A percentile compares a stretch with the other conserved stretches of the same genome.
Evolutionary conservation across 2,329 filamentous ascomycete genomes (phyloP).

Genomic region (Hypoxylon sp.): DNA sequence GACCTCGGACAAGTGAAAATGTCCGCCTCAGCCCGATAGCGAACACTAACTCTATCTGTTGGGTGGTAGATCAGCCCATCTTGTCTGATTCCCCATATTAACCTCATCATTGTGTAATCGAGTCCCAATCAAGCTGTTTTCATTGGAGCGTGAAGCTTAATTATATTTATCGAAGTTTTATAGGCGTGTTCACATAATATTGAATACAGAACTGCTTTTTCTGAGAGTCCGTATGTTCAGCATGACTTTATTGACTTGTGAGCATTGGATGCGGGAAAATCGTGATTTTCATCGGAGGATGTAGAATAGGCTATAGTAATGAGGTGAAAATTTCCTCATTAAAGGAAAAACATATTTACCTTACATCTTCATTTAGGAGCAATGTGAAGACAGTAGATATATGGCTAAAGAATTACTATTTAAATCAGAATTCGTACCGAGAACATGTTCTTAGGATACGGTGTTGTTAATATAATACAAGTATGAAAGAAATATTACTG

Average conservation of each 20-base stretch:
- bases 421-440: too few species aligned
- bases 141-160: not conserved
- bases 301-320: not conserved
- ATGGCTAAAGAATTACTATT: too few species aligned
- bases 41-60: not conserved
- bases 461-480: not conserved
- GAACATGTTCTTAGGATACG: not conserved
- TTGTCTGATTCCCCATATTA: conserved; percentile 19
- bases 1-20: conserved; percentile 45
- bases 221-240: not conserved
- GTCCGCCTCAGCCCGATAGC: conserved; percentile 34
- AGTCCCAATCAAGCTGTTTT: not conserved
- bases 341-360: too few species aligned
- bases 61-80: conserved; percentile 16
- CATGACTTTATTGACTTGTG: not conserved
- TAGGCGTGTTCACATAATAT: not conserved
- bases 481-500: conserved; percentile 21
- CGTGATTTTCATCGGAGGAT: not conserved
- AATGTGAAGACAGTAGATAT: too few species aligned
- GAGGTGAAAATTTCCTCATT: too few species aligned
- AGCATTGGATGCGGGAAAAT: not conserved
- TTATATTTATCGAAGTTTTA: not conserved
- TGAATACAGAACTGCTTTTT: not conserved
- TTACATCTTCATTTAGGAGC: too few species aligned
- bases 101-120: conserved; percentile 13